Base-by-base conservation (phyloP, 495 filamentous ascomycete species). In the Tuber microsphaerosporum region DNA sequence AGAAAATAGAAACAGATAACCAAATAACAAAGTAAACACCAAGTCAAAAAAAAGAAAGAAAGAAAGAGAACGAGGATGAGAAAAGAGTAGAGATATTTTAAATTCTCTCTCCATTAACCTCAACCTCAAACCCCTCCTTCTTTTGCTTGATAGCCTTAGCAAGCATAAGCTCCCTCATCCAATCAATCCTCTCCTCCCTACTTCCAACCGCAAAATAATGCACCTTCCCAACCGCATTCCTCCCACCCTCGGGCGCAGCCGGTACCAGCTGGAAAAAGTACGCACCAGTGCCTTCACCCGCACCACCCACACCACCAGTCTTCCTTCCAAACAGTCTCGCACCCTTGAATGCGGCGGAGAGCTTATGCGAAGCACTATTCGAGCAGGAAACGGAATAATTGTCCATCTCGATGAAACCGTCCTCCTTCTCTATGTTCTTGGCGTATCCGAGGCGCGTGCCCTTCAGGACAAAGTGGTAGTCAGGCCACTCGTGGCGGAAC, bases 101-200 rank as follows among this genome's bases (percentile, higher is more conserved):
- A 79, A 96, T 88, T 84, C 89, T 89, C 80, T 89, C 89, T 26
- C 94, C 94, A 83, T 97, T 97, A 70, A 97, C 86, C 74, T 89
- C 90, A 75, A 97, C 86, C 83, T 91, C 89, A 71, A 88, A 96
- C 14, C 94, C 94, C 77, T 91, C 89, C 22, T 90, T 90, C 85
- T 93, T 93, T 81, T 92, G 91, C 85, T 89, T 91, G 74, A 93
- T 85, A 34, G 94, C 94, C 83, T 94, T 97, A 7, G 94, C 94
- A 37, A 99, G 89, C 95, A 99, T 97, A 71, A 99, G 84, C 87
- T 97, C 94, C 3, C 95, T 86, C 95, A 97, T 97, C 95, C 95
- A 99, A 78, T 97, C 94, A 75, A 97, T 97, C 44, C 95, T 88
- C 83, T 97, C 92, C 75, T 98, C 93, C 0, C 93, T 87, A 73